Evolutionary conservation across 2,329 filamentous ascomycete species (phyloP).

Genomic region (Exophiala alcalophila): DNA sequence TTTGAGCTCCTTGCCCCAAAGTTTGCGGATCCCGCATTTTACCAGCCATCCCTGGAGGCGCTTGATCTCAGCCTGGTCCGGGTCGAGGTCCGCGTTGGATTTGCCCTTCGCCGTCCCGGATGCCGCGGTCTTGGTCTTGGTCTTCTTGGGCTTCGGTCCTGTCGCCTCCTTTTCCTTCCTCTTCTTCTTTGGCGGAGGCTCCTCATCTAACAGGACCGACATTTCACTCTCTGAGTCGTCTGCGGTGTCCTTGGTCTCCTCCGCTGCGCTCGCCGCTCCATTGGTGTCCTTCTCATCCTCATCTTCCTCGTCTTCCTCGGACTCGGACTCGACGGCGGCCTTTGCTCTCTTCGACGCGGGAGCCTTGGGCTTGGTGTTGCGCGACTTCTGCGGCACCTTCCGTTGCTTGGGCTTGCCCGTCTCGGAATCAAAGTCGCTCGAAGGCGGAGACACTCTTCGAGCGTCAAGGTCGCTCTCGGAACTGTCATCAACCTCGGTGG

Average conservation of each 20-base stretch:
- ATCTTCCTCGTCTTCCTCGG: conserved; percentile 12
- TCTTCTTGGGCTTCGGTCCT: conserved; percentile 33
- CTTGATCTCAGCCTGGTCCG: conserved; percentile 78
- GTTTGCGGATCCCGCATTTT: conserved; percentile 88
- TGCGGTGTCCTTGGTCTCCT: conserved; percentile 13
- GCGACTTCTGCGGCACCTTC: conserved; percentile 7
- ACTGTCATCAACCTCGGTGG: conserved; percentile 6
- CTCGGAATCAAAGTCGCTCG: conserved; percentile 17
- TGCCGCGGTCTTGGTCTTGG: conserved; percentile 31
- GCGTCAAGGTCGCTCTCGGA: conserved; percentile 26
- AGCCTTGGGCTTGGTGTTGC: conserved; percentile 23
- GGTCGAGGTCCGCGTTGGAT: conserved; percentile 49
- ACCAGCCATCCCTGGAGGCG: conserved; percentile 78
- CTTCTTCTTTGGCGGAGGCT: conserved; percentile 59
- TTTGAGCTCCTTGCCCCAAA: conserved; percentile 84
- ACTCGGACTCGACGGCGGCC: conserved; percentile 17
- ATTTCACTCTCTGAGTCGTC: conserved; percentile 61
- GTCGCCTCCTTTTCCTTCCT: conserved; percentile 36
- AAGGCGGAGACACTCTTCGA: conserved; percentile 20
- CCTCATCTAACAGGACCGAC: conserved; percentile 75
- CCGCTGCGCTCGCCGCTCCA: conserved; percentile 5
- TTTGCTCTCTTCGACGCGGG: conserved; percentile 24
- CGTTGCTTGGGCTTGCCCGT: conserved; percentile 11
- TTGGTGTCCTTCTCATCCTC: conserved; percentile 12
- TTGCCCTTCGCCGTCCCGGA: no score